Base-by-base conservation (phyloP, 257 asterid species). In the Perilla frutescens region DNA sequence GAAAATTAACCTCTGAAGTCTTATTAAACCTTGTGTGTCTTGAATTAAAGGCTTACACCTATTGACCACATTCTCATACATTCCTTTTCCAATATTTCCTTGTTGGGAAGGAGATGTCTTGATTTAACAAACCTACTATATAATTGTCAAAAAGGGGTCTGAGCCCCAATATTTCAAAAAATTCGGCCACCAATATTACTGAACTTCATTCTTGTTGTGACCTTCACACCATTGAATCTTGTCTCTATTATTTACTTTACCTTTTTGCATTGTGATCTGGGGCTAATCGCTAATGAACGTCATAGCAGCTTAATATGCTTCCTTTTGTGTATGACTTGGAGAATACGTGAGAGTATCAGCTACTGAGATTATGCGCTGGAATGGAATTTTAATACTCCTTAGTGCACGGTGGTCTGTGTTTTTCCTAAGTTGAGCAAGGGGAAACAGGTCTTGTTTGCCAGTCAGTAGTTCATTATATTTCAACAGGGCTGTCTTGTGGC, bases 11-110 rank as follows among this genome's bases (percentile, higher is more conserved):
- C 36, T 13, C 57, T 51, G 2, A 54, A 53, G 44, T 7, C 9
- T 9, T 37, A 34, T 20, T 37, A 48, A 41, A 65, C 75, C 64
- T 39, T 14, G 29, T 2, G 6, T 54, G 57, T 20, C 65, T 55
- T 66, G 63, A 66, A 45, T 47, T 20, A 20, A 48, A 39, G 71
- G 45, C 66, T 48, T 41, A 40, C 34, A 54, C 20, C 13, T 56
- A 7, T n/a, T 8, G 54, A 44, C 60, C 77, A 60, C n/a, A 34
- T 60, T 68, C 29, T 39, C 41, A 1, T 40, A 14, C 59, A 36
- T 59, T 66, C 31, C 20, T 15, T 41, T 47, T 11, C 11, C 31
- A 32, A n/a, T 72, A 43, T 56, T 74, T 31, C 34, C 43, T 64
- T 34, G 44, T 57, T 1, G 12, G 36, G 40, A 40, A 40, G 72